Evolutionary conservation across 352 stramenopile genomes (phyloP).

Genomic region (Elongisporangium prolatum): DNA sequence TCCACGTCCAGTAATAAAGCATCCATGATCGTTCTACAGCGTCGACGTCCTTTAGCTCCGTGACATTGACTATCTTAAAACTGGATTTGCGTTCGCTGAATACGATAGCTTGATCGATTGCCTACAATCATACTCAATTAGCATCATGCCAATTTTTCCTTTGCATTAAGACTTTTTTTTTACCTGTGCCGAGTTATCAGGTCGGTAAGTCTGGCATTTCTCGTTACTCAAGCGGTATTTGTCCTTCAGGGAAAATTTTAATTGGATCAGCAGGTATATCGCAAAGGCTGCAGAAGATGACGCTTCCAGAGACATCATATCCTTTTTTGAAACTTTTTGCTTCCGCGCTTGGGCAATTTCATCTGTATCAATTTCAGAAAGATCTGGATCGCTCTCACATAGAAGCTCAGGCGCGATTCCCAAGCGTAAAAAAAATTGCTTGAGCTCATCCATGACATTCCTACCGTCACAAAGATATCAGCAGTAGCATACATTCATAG

Average conservation of each 20-base stretch:
- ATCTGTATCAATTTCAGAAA: constrained; percentile 25
- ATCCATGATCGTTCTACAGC: constrained; percentile 49
- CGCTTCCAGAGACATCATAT: neutral
- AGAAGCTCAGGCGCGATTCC: constrained; percentile 31
- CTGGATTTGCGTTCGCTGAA: constrained; percentile 11
- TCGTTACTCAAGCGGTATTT: constrained; percentile 71
- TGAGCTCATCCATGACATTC: constrained; percentile 46
- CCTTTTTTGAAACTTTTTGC: constrained; percentile 12
- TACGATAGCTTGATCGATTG: constrained; percentile 20
- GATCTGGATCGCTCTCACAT: constrained; percentile 43
- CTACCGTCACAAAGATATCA: constrained; percentile 27
- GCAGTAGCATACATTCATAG: too few species aligned
- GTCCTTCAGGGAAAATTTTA: constrained; percentile 74
- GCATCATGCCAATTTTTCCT: neutral
- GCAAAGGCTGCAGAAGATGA: constrained; percentile 32
- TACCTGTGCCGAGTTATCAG: constrained; percentile 8
- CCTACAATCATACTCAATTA: constrained; percentile 5
- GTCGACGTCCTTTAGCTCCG: constrained; percentile 26
- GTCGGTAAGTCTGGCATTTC: constrained; percentile 78
- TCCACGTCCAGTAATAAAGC: constrained; percentile 50
- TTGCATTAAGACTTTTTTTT: constrained; percentile 1
- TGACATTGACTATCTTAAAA: constrained; percentile 13
- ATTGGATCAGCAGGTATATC: constrained; percentile 56
- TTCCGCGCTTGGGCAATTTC: constrained; percentile 2
- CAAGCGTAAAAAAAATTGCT: constrained; percentile 34